These are phyloP conservation scores for Solanum chmielewskii DNA, from an alignment of 257 asterid genomes.

Conservation along the genomic window DNA sequence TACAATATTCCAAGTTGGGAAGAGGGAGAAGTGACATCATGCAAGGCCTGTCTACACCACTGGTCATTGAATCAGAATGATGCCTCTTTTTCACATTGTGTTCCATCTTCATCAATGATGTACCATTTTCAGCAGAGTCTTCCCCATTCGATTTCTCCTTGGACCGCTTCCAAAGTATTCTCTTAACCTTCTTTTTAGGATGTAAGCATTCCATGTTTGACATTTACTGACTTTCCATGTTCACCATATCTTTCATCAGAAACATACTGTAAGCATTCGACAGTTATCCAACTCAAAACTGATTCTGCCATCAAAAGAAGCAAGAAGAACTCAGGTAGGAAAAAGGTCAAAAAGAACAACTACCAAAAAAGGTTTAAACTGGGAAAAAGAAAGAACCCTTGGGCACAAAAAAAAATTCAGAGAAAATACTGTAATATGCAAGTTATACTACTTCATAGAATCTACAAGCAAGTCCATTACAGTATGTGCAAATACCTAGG, in stretches of 20 bases:
- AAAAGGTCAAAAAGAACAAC: not conserved
- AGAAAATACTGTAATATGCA: not conserved
- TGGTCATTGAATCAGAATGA: not conserved
- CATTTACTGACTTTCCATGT: not conserved
- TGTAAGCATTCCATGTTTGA: conserved; percentile 26
- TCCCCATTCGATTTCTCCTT: conserved; percentile 5
- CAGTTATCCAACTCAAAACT: not conserved
- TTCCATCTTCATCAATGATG: conserved; percentile 4
- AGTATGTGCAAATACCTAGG: not conserved
- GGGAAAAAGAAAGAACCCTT: not conserved
- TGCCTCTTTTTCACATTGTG: conserved; percentile 9
- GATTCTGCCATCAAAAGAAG: not conserved
- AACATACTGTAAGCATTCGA: not conserved
- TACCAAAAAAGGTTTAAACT: not conserved
- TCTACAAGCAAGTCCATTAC: not conserved
- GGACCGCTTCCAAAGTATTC: conserved; percentile 29
- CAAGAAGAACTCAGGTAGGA: not conserved
- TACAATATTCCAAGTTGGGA: conserved; percentile 30
- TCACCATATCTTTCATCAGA: not conserved
- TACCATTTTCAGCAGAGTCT: conserved; percentile 2
- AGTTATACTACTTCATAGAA: not conserved
- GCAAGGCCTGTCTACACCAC: conserved; percentile 12
- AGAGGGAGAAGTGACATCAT: conserved; percentile 49
- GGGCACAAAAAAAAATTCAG: not conserved
- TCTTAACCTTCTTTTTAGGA: conserved; percentile 16